Evolutionary conservation across 1,139 yeast genomes (phyloP).

Genomic region (Eremothecium coryli): DNA sequence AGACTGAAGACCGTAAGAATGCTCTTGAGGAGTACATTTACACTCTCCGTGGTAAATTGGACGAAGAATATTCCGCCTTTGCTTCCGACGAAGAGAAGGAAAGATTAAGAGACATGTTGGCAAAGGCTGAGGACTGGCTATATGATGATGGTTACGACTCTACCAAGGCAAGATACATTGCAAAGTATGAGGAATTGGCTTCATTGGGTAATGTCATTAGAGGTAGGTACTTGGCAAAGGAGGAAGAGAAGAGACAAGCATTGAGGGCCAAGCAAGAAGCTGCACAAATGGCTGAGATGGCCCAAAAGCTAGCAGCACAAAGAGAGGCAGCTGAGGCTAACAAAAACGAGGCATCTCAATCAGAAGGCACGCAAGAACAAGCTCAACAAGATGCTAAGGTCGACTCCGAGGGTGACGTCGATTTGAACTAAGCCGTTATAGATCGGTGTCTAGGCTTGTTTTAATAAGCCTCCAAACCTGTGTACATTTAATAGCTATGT

Average conservation of each 20-base stretch:
- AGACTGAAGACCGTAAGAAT: conserved; percentile 98
- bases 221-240: conserved; percentile 90
- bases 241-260: conserved; percentile 92
- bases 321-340: conserved; percentile 39
- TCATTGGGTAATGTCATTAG: conserved; percentile 88
- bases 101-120: conserved; percentile 61
- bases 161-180: conserved; percentile 92
- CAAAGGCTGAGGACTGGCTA: conserved; percentile 95
- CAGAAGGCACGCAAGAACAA: conserved; percentile 10
- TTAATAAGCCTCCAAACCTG: too few relatives aligned
- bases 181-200: conserved; percentile 95
- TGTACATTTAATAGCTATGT: conserved; percentile 5
- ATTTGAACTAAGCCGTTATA: conserved; percentile 18
- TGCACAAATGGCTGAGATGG: conserved; percentile 75
- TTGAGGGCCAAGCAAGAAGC: conserved; percentile 82
- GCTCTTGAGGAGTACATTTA: conserved; percentile 97
- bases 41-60: conserved; percentile 94
- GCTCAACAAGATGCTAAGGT: conserved; percentile 1
- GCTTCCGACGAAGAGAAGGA: conserved; percentile 87
- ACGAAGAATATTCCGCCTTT: conserved; percentile 79
- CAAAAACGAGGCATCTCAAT: conserved; percentile 30
- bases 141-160: conserved; percentile 97
- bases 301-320: conserved; percentile 83
- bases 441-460: too few relatives aligned
- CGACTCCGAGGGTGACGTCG: conserved; percentile 20